These are phyloP conservation scores for Verruconis gallopava DNA, from an alignment of 2,329 filamentous ascomycete genomes.

Conservation along the genomic window DNA sequence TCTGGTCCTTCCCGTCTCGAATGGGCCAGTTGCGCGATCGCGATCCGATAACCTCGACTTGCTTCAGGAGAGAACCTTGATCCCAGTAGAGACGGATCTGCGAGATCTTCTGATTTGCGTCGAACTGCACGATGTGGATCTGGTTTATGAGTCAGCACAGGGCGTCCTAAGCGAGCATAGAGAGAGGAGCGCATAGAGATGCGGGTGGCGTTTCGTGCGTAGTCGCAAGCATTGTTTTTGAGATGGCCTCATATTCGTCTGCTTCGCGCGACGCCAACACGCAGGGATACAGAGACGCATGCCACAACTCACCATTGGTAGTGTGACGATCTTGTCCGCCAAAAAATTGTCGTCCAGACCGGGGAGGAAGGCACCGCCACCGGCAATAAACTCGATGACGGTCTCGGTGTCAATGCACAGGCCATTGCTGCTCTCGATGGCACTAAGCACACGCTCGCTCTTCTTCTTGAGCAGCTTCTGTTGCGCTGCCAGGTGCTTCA, in stretches of 20 bases:
- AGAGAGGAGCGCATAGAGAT: neutral
- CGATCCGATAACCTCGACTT: constrained; percentile 85
- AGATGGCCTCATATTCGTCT: neutral
- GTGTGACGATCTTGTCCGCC: constrained; percentile 61
- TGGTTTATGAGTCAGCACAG: constrained; percentile 6
- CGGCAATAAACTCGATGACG: constrained; percentile 64
- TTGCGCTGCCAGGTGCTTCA: constrained; percentile 66
- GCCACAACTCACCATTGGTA: constrained; percentile 59
- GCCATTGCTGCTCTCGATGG: constrained; percentile 57
- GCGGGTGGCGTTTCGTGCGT: too few species aligned
- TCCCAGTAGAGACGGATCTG: constrained; percentile 93
- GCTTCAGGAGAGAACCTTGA: constrained; percentile 82
- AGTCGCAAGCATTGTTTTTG: neutral
- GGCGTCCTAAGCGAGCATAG: neutral
- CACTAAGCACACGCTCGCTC: constrained; percentile 60
- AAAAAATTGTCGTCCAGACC: constrained; percentile 91
- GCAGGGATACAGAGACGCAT: neutral
- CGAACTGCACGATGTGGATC: constrained; percentile 82
- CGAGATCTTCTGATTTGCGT: constrained; percentile 61
- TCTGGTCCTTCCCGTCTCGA: constrained; percentile 71
- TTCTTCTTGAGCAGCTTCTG: constrained; percentile 70
- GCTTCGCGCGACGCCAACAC: neutral
- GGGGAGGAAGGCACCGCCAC: constrained; percentile 78
- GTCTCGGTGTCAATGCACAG: constrained; percentile 72
- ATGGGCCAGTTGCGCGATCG: constrained; percentile 93